Conservation (phyloP, 2,329 filamentous ascomycete genomes). For the Cladosporium sp. region DNA sequence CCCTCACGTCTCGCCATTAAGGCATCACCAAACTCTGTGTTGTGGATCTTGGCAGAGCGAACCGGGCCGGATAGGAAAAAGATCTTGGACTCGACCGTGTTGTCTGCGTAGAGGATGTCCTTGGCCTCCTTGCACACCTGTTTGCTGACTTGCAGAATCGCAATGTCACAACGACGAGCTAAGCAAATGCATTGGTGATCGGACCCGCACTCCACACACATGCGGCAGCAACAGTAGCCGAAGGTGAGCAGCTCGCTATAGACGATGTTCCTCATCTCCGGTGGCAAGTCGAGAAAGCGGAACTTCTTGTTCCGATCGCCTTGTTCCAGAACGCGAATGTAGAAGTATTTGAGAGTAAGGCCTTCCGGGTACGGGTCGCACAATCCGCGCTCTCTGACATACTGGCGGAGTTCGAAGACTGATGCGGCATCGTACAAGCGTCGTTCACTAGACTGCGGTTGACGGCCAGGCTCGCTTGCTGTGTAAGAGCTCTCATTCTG, state of each 20-base stretch:
- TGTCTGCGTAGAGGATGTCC: slow-evolving; percentile 20
- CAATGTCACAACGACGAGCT: slow-evolving; percentile 1
- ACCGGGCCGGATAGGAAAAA: too few species aligned
- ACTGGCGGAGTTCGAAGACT: slow-evolving; percentile 13
- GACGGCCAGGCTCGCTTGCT: neutral
- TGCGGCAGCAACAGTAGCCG: neutral
- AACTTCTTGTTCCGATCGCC: slow-evolving; percentile 15
- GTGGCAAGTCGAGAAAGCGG: slow-evolving; percentile 20
- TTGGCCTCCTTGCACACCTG: slow-evolving; percentile 21
- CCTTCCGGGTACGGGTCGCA: slow-evolving; percentile 16
- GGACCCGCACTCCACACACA: neutral
- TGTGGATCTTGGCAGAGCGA: too few species aligned
- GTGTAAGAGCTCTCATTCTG: slow-evolving; percentile 11
- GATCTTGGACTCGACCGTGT: slow-evolving; percentile 14
- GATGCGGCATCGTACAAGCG: slow-evolving; percentile 11
- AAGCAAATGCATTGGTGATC: neutral
- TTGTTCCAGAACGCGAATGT: slow-evolving; percentile 13
- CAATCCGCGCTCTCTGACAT: slow-evolving; percentile 15
- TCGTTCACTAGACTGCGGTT: neutral
- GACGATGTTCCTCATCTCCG: slow-evolving; percentile 20
- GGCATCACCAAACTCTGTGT: too few species aligned
- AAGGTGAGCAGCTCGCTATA: slow-evolving; percentile 17
- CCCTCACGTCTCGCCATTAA: too few species aligned
- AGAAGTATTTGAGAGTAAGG: slow-evolving; percentile 17
- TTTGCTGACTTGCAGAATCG: slow-evolving; percentile 14